Percentiles rank a stretch among this genome's conserved stretches.
Evolutionary conservation across 768 basidiomycete species (phyloP).

Genomic region (Cyathus striatus): DNA sequence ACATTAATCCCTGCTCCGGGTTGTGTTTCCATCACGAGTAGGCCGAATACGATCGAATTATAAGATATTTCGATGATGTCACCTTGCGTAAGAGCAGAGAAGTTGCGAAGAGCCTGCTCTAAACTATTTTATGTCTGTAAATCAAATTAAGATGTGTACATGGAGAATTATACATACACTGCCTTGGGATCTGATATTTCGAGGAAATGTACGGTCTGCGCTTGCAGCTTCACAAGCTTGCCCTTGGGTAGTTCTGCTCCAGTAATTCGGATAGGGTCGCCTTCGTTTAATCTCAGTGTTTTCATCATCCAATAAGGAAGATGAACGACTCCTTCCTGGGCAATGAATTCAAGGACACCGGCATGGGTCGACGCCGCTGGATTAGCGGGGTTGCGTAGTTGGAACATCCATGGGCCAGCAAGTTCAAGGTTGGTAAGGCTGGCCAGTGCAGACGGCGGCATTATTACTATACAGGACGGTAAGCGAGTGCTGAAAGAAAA

Average conservation of each 20-base stretch:
- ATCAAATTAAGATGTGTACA: neutral
- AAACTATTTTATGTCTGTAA: conserved; percentile 48
- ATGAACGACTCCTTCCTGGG: conserved; percentile 92
- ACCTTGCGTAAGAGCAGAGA: conserved; percentile 86
- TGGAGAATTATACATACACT: conserved; percentile 57
- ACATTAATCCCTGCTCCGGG: conserved; percentile 89
- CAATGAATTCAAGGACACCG: conserved; percentile 98
- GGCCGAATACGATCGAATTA: conserved; percentile 91
- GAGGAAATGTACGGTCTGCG: conserved; percentile 91
- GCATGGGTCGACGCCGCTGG: conserved; percentile 85
- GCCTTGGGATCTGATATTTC: conserved; percentile 98
- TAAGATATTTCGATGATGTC: conserved; percentile 99
- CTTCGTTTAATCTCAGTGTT: conserved; percentile 87
- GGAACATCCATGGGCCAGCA: conserved; percentile 93
- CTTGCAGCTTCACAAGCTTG: conserved; percentile 94
- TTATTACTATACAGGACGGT: conserved; percentile 62
- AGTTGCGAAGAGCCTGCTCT: conserved; percentile 92
- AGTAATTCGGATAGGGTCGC: conserved; percentile 90
- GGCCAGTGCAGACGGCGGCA: conserved; percentile 94
- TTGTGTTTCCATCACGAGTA: conserved; percentile 91
- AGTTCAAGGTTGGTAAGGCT: conserved; percentile 84
- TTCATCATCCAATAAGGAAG: conserved; percentile 99
- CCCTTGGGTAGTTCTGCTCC: conserved; percentile 88
- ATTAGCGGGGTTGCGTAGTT: conserved; percentile 87
- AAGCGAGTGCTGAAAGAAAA: conserved; percentile 6